Conservation (phyloP, 805 yeast genomes). For the Teunomyces aglyptinius region DNA sequence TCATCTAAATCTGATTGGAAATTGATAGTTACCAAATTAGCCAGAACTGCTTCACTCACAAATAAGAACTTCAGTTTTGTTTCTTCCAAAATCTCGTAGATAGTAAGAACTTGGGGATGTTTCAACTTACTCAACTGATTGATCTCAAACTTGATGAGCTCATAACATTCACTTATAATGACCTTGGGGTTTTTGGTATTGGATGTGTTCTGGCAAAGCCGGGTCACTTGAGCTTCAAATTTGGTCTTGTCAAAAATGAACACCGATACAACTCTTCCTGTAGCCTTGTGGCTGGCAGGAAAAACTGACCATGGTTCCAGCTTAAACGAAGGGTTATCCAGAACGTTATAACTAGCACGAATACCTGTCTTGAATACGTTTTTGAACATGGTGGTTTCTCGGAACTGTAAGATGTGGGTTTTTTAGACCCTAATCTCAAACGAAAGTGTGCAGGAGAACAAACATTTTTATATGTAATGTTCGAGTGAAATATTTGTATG, state of each 20-base stretch:
- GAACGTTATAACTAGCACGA: conserved; percentile 63
- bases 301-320: conserved; percentile 83
- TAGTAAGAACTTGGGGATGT: conserved; percentile 83
- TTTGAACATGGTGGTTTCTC: conserved; percentile 43
- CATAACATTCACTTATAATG: conserved; percentile 60
- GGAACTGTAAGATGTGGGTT: not conserved
- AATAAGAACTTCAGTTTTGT: conserved; percentile 73
- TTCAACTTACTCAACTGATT: conserved; percentile 73
- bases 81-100: conserved; percentile 88
- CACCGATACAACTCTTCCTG: conserved; percentile 69
- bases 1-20: conserved; percentile 52
- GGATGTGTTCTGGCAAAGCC: conserved; percentile 30
- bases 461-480: not conserved
- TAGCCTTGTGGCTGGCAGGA: conserved; percentile 72
- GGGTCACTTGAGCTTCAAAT: conserved; percentile 53
- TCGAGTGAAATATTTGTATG: not conserved
- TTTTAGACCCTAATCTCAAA: not conserved
- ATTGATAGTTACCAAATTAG: conserved; percentile 45
- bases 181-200: conserved; percentile 46
- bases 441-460: not conserved
- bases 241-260: conserved; percentile 83
- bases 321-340: conserved; percentile 66
- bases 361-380: conserved; percentile 59
- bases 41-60: conserved; percentile 77
- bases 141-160: conserved; percentile 64